These are phyloP conservation scores for Barnettozyma vustinii DNA, from an alignment of 805 yeast species.

Conservation along the genomic window DNA sequence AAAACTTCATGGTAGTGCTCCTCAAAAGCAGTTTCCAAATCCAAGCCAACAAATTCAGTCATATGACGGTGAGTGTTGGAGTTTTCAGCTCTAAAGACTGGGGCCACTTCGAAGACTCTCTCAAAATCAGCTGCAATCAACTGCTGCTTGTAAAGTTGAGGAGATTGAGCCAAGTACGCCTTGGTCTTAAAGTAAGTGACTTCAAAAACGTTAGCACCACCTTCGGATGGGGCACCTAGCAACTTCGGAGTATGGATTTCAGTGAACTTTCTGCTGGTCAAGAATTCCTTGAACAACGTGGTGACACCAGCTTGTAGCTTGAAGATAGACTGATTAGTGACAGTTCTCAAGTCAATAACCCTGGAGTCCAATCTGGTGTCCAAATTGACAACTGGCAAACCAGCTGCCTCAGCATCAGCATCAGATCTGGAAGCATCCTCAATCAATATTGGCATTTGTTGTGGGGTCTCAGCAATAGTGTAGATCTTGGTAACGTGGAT, in stretches of 20 bases:
- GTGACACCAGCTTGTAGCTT: slow-evolving; percentile 89
- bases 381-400: slow-evolving; percentile 89
- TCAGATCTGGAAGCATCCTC: slow-evolving; percentile 97
- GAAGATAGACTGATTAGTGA: slow-evolving; percentile 96
- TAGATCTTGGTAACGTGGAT: slow-evolving; percentile 68
- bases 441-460: slow-evolving; percentile 85
- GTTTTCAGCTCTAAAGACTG: slow-evolving; percentile 98
- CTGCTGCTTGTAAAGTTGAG: slow-evolving; percentile 97
- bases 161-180: slow-evolving; percentile 95
- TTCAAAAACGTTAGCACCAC: slow-evolving; percentile 96
- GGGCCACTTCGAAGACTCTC: slow-evolving; percentile 92
- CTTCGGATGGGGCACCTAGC: slow-evolving; percentile 93
- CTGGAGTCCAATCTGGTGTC: slow-evolving; percentile 95
- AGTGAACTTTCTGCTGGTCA: slow-evolving; percentile 59
- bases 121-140: slow-evolving; percentile 97
- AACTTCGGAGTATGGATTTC: slow-evolving; percentile 97
- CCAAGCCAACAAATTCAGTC: slow-evolving; percentile 98
- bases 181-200: slow-evolving; percentile 87
- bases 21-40: slow-evolving; percentile 96
- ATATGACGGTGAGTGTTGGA: slow-evolving; percentile 98
- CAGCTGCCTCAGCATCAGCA: slow-evolving; percentile 86
- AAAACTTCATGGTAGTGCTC: slow-evolving; percentile 95
- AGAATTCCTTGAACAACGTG: slow-evolving; percentile 82
- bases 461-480: slow-evolving; percentile 83
- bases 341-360: slow-evolving; percentile 94